These are phyloP conservation scores for Aphanomyces stellatus DNA, from an alignment of 352 stramenopile species.

Conservation along the genomic window DNA sequence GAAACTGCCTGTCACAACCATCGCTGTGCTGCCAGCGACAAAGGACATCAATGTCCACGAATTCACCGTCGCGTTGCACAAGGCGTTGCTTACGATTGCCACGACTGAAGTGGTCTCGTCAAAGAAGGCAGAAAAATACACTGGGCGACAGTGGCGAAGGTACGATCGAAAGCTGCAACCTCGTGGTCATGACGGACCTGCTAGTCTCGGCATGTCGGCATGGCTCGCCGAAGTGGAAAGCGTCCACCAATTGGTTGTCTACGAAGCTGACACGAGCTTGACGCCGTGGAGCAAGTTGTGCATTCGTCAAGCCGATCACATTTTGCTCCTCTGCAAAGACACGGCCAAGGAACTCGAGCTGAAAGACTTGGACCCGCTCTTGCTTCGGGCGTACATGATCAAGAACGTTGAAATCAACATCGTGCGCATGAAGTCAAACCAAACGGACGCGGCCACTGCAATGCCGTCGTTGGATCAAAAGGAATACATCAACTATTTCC, in stretches of 20 bases:
- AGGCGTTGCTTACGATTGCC: slow-evolving; percentile 46
- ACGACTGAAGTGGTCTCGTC: slow-evolving; percentile 65
- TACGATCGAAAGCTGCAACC: background rate
- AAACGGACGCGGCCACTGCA: slow-evolving; percentile 42
- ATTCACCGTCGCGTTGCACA: slow-evolving; percentile 58
- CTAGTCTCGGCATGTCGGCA: slow-evolving; percentile 45
- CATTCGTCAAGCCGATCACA: slow-evolving; percentile 76
- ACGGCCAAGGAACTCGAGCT: slow-evolving; percentile 48
- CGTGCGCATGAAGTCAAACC: slow-evolving; percentile 61
- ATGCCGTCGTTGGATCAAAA: slow-evolving; percentile 76
- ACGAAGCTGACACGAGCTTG: slow-evolving; percentile 61
- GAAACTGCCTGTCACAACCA: slow-evolving; percentile 26
- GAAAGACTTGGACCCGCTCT: slow-evolving; percentile 58
- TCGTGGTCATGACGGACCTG: slow-evolving; percentile 43
- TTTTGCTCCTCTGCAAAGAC: slow-evolving; percentile 74
- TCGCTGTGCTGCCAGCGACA: slow-evolving; percentile 70
- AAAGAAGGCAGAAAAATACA: slow-evolving; percentile 44
- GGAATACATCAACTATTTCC: slow-evolving; percentile 79
- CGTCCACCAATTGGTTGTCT: slow-evolving; percentile 68
- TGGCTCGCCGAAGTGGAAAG: slow-evolving; percentile 81
- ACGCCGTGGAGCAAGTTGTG: slow-evolving; percentile 78
- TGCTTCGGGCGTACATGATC: slow-evolving; percentile 58
- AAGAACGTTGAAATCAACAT: slow-evolving; percentile 70
- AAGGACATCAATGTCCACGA: slow-evolving; percentile 64
- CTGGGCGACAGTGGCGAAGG: slow-evolving; percentile 57